These are phyloP conservation scores for Conticribra guillardii DNA, from an alignment of 108 stramenopile genomes.

Conservation along the genomic window DNA sequence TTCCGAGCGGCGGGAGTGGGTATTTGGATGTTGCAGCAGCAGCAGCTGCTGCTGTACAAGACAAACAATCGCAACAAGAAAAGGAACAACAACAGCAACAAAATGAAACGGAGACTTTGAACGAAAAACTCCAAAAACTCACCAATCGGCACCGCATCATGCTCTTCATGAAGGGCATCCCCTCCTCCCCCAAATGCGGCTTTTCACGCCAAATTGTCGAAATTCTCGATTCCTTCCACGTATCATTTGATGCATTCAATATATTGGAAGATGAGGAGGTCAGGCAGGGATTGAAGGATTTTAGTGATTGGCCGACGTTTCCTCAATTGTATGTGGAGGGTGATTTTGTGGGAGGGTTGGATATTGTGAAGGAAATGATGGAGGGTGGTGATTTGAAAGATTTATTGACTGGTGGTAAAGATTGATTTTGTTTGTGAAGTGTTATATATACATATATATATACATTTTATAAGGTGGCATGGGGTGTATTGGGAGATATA, in stretches of 20 bases:
- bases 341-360: conserved; percentile 95
- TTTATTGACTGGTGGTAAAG: conserved; percentile 47
- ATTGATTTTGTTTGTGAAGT: conserved; percentile 25
- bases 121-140: conserved; percentile 66
- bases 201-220: conserved; percentile 91
- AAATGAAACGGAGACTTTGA: conserved; percentile 30
- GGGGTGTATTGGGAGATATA: no score
- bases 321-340: conserved; percentile 97
- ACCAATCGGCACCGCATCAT: conserved; percentile 72
- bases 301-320: conserved; percentile 95
- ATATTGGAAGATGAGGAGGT: conserved; percentile 91
- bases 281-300: conserved; percentile 89
- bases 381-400: conserved; percentile 81
- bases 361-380: conserved; percentile 94
- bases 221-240: conserved; percentile 67
- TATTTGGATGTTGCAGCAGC: background rate
- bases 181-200: conserved; percentile 89
- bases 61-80: background rate
- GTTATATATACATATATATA: no score
- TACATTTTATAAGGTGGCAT: no score
- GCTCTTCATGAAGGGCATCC: conserved; percentile 98
- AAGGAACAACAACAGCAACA: conserved; percentile 2
- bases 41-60: background rate
- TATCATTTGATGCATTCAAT: conserved; percentile 87
- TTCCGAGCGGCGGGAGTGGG: background rate